Evolutionary conservation across 192 early-diverging fungal species (phyloP), one percentile per base, ranked within the genome.

Genomic region (Rhizoclosmatium sp.): DNA sequence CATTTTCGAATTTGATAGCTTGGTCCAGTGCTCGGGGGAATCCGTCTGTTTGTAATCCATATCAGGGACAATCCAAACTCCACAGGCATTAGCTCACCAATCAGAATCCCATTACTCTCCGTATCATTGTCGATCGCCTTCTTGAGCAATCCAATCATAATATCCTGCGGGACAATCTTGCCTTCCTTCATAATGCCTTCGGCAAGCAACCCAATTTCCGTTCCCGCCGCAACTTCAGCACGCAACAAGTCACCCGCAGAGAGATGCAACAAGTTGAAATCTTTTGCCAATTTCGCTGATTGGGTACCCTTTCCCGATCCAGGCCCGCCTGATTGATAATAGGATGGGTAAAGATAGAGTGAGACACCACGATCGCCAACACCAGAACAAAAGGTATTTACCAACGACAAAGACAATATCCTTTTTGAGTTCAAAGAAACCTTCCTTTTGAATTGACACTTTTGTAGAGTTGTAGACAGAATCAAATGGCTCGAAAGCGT

Each of bases 181-280:
- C 98, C 98, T 74, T 97, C 95, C 60, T 92, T 93, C 84, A 99
- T 98, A 64, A 93, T 92, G 42, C 82, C 86, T 46, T 92, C 90
- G 76, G 97, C 94, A 76, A 96, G 81, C 74, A 94, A 91, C 65
- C 95, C 97, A 31, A 85, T 47, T 23, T 65, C 68, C 5, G 87
- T 79, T 19, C 79, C 79, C 5, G 71, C 82, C 10, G 78, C 76
- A 67, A 96, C 94, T 82, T 99, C 97, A 19, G 86, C 95, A 45
- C 98, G 92, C 65, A 99, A 86, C 12, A 99, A 85, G 82, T 98
- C 98, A 41, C 98, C 98, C n/a, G 97, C 95, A 44, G 95, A 97
- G 62, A 99, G 86, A 76, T 98, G 98, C 21, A 93, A 92, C 83
- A 96, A 95, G 45, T 93, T 93, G 84, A 91, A 97, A 70, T 98